Percentiles rank a stretch among this genome's conserved stretches.
Evolutionary conservation across 306 rosid species (phyloP).

Genomic region (Begonia peltatifolia): DNA sequence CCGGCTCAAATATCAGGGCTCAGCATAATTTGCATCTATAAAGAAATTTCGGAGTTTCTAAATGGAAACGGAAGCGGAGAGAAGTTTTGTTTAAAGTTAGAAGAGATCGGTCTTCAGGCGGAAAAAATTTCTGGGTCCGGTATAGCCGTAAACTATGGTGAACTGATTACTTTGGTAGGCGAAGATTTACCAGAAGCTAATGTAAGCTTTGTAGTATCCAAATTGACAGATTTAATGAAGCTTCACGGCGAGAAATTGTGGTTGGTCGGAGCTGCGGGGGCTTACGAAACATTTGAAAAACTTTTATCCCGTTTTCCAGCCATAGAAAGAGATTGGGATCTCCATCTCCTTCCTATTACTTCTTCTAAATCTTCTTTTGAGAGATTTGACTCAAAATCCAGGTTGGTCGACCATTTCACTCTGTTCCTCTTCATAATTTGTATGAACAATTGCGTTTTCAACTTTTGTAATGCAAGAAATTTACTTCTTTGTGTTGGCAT

Average conservation of each 20-base stretch:
- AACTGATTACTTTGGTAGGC: slow-evolving; percentile 28
- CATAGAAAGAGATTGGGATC: slow-evolving; percentile 64
- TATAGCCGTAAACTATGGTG: slow-evolving; percentile 47
- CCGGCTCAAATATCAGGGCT: slow-evolving; percentile 29
- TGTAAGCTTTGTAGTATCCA: slow-evolving; percentile 42
- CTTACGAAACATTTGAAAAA: slow-evolving; percentile 31
- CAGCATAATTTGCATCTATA: slow-evolving; percentile 23
- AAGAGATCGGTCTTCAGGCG: slow-evolving; percentile 33
- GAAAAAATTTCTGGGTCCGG: slow-evolving; percentile 44
- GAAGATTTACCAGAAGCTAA: slow-evolving; percentile 13
- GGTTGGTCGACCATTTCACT: slow-evolving; percentile 24
- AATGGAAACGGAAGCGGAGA: slow-evolving; percentile 25
- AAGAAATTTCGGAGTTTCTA: slow-evolving; percentile 42
- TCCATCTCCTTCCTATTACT: slow-evolving; percentile 63
- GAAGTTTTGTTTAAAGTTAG: slow-evolving; percentile 33
- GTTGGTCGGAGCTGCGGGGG: slow-evolving; percentile 59
- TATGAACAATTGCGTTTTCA: no score
- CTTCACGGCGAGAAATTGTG: slow-evolving; percentile 41
- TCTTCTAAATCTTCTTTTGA: slow-evolving; percentile 44
- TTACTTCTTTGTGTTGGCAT: slow-evolving; percentile 35
- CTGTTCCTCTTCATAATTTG: no score
- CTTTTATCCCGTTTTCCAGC: slow-evolving; percentile 36
- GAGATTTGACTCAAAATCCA: slow-evolving; percentile 50
- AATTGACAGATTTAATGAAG: slow-evolving; percentile 41
- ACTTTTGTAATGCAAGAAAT: not conserved